Base-by-base conservation (phyloP, 2,329 filamentous ascomycete genomes). In the Colletotrichum higginsianum region DNA sequence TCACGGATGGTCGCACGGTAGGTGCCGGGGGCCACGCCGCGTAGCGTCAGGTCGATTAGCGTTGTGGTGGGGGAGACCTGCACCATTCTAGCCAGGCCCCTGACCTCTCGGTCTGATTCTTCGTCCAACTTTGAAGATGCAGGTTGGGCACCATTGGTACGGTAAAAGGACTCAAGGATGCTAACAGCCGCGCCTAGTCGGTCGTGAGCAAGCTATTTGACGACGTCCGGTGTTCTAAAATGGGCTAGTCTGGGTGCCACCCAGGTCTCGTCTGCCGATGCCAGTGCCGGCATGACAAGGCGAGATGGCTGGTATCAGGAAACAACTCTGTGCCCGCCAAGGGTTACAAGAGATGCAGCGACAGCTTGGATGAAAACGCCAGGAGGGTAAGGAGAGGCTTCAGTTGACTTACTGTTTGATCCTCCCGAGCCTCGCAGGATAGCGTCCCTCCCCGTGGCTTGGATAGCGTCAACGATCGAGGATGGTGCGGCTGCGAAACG, bases 11-110 rank as follows among this genome's bases (percentile, higher is more conserved):
- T 96, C 18, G 95, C 95, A 79, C 90, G 88, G 83, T 98, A 98
- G 15, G 84, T 92, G 23, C 96, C 96, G 42, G 94, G 91, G 26
- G 90, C 87, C 40, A 98, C 88, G 53, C 96, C 96, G 74, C 91
- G 92, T 73, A 98, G 87, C 16, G 94, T 97, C 75, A 98, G 85
- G 82, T 99, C 96, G 74, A 98, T 88, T 65, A 98, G 85, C 15
- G 95, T 98, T 77, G 93, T 87, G 52, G 88, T 90, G 4, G 93
- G 87, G 62, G 90, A 91, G 61, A 98, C 94, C 79, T 98, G 94
- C 52, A 99, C 96, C 93, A 99, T 97, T 76, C 96, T 91, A 73
- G 93, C 94, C 50, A 99, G 86, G 38, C 96, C 96, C 75, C 94
- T 90, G 63, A 99, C 95, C 76, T 93, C 83, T 61, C 88, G 83